Conservation (phyloP, 2,329 filamentous ascomycete species). For the Ophiosphaerella narmari region DNA sequence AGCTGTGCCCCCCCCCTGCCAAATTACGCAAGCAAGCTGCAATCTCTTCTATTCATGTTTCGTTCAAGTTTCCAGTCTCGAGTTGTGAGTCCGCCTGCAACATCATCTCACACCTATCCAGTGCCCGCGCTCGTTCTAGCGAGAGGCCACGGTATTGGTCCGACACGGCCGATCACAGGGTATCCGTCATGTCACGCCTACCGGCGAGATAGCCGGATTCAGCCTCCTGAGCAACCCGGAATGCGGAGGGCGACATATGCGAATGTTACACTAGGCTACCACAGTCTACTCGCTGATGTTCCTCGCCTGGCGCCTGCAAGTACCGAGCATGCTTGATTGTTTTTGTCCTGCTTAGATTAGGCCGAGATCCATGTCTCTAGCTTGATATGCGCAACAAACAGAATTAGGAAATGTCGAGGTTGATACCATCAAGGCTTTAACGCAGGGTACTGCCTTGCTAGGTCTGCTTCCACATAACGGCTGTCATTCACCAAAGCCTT, state of each 20-base stretch:
- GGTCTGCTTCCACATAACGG: conserved; percentile 7
- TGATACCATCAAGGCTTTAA: conserved; percentile 8
- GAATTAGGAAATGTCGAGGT: conserved; percentile 21
- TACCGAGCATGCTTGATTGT: no score
- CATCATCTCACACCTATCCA: conserved; percentile 25
- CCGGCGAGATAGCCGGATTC: conserved; percentile 7
- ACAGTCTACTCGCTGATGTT: conserved; percentile 29
- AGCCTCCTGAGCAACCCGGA: conserved; percentile 3
- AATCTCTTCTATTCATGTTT: conserved; percentile 14
- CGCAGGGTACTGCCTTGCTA: conserved; percentile 4
- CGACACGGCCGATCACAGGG: conserved; percentile 25
- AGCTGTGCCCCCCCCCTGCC: neutral
- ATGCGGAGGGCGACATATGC: conserved; percentile 2
- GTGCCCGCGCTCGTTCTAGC: conserved; percentile 16
- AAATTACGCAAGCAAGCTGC: conserved; percentile 9
- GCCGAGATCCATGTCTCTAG: no score
- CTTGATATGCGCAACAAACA: conserved; percentile 16
- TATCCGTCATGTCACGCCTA: conserved; percentile 10
- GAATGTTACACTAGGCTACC: conserved; percentile 10
- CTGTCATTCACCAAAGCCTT: conserved; percentile 18
- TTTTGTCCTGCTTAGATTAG: neutral
- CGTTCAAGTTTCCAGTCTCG: conserved; percentile 1
- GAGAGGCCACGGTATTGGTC: conserved; percentile 13
- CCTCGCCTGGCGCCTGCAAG: conserved; percentile 14
- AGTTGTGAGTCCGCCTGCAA: conserved; percentile 14